These are phyloP conservation scores for Xerocomellus dryophilus DNA, from an alignment of 768 basidiomycete genomes.

Conservation along the genomic window DNA sequence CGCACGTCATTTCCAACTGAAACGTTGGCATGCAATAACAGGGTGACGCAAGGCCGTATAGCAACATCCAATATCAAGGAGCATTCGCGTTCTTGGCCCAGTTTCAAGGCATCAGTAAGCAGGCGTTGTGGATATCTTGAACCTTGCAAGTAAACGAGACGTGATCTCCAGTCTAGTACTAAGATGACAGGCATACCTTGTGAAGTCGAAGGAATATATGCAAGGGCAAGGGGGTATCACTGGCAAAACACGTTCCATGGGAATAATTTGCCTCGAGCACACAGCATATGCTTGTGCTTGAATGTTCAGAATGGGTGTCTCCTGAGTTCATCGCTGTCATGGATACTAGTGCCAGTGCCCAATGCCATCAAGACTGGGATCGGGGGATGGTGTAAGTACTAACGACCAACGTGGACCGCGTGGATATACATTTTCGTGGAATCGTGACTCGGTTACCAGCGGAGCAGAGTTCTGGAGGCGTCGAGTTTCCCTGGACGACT, in stretches of 20 bases:
- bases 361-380: constrained; percentile 17
- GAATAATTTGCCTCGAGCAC: background rate
- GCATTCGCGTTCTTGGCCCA: constrained; percentile 36
- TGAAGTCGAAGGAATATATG: constrained; percentile 20
- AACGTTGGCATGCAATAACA: background rate
- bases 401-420: background rate
- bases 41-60: constrained; percentile 25
- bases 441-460: background rate
- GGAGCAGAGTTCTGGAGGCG: background rate
- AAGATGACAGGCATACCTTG: constrained; percentile 7
- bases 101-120: constrained; percentile 30
- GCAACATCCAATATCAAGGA: constrained; percentile 47
- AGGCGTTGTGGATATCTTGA: constrained; percentile 19
- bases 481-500: background rate
- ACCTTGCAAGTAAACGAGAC: constrained; percentile 8
- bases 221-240: constrained; percentile 21
- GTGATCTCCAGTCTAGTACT: background rate
- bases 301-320: constrained; percentile 33
- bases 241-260: no score
- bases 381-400: background rate
- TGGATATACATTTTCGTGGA: background rate
- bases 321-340: constrained; percentile 30
- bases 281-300: constrained; percentile 35
- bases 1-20: constrained; percentile 42
- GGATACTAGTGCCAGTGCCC: constrained; percentile 25